Evolutionary conservation across 2,329 filamentous ascomycete species (phyloP).

Genomic region (Alternaria solani): DNA sequence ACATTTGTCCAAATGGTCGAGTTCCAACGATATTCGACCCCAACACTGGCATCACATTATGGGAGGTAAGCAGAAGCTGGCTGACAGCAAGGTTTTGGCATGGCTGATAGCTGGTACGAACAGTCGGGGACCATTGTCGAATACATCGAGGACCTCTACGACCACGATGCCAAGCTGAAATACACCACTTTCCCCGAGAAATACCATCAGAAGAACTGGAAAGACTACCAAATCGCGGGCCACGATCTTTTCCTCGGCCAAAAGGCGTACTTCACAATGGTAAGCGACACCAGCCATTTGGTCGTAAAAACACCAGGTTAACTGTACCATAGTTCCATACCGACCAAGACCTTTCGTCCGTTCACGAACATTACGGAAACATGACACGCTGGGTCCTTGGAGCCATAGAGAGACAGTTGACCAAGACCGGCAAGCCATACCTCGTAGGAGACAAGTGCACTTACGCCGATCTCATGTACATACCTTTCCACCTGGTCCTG

Average conservation of each 20-base stretch:
- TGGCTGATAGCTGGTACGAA: background rate
- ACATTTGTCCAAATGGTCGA: too few species aligned
- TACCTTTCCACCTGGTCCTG: slow-evolving; percentile 1
- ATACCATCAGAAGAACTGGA: slow-evolving; percentile 38
- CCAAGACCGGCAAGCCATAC: background rate
- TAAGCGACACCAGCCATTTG: background rate
- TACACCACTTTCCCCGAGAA: slow-evolving; percentile 35
- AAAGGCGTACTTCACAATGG: slow-evolving; percentile 3
- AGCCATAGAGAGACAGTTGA: background rate
- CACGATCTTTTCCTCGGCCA: background rate
- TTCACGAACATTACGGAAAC: background rate
- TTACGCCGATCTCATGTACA: slow-evolving; percentile 3
- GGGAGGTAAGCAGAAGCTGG: too few species aligned
- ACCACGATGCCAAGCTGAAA: slow-evolving; percentile 33
- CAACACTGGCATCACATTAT: too few species aligned
- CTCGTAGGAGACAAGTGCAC: slow-evolving; percentile 3
- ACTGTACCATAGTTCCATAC: background rate
- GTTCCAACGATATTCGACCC: too few species aligned
- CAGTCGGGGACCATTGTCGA: slow-evolving; percentile 49
- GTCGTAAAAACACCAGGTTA: background rate
- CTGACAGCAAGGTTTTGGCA: background rate
- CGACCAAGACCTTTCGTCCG: background rate
- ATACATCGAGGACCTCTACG: slow-evolving; percentile 49
- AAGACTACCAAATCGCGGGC: background rate
- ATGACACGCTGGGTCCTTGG: background rate